Conservation (phyloP, 768 basidiomycete species). For the Tubosaeta brunneosetosa region DNA sequence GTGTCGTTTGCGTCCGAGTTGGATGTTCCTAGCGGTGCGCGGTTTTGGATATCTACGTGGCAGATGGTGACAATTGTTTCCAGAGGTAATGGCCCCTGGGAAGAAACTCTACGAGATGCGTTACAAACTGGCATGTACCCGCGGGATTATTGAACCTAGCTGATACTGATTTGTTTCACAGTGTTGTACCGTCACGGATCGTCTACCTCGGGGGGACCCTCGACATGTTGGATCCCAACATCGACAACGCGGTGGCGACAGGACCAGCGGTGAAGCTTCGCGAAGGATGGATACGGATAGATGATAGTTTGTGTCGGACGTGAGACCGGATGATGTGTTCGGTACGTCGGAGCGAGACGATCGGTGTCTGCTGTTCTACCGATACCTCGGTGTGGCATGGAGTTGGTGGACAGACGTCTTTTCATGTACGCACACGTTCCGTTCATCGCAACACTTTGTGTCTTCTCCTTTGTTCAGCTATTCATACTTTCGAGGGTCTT, state of each 20-base stretch:
- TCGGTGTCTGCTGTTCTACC: constrained; percentile 80
- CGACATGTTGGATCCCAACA: constrained; percentile 75
- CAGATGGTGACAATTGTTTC: accelerated
- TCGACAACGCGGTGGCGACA: constrained; percentile 36
- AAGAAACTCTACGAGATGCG: constrained; percentile 44
- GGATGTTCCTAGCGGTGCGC: constrained; percentile 62
- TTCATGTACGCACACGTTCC: not conserved
- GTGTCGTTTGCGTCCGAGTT: constrained; percentile 75
- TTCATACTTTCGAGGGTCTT: not conserved
- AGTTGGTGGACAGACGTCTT: not conserved
- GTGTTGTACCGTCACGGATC: constrained; percentile 92
- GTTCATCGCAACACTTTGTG: not conserved
- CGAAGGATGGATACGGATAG: constrained; percentile 88
- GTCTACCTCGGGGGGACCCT: constrained; percentile 91
- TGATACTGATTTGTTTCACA: constrained; percentile 21
- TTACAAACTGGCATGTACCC: constrained; percentile 60
- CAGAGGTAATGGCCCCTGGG: constrained; percentile 60
- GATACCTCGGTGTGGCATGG: constrained; percentile 38
- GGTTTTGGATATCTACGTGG: not conserved
- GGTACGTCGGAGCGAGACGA: constrained; percentile 46
- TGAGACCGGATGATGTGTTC: constrained; percentile 70
- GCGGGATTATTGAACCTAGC: too few relatives aligned
- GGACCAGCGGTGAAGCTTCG: constrained; percentile 30
- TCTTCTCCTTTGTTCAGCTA: not conserved
- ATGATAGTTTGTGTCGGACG: constrained; percentile 81